phyloP scores from a whole-genome alignment of 148 eudicot genomes.

The Arctostaphylos glauca region DNA sequence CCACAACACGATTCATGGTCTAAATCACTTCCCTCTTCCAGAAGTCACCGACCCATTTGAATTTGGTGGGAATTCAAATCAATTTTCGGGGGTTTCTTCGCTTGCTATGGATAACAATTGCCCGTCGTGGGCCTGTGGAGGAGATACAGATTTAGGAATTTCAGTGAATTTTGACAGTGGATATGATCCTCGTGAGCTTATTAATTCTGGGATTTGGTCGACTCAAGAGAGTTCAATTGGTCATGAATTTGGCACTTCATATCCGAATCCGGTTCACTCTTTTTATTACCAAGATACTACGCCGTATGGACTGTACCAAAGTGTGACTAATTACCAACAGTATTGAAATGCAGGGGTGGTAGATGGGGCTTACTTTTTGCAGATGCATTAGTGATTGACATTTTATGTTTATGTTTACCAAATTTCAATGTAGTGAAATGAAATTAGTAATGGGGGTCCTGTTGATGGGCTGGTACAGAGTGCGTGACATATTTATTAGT shows the following conservation, averaged over 20 bases:
- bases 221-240: conserved; percentile 2
- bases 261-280: background rate
- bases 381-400: background rate
- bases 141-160: background rate
- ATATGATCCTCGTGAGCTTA: background rate
- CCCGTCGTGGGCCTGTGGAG: background rate
- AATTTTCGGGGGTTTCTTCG: background rate
- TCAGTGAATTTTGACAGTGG: background rate
- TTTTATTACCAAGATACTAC: background rate
- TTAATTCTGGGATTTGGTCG: conserved; percentile 18
- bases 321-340: conserved; percentile 13
- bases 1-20: background rate
- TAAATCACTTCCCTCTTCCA: background rate
- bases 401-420: background rate
- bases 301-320: background rate
- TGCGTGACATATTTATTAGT: background rate
- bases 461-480: background rate
- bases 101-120: conserved; percentile 9
- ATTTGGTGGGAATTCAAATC: background rate
- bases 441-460: background rate
- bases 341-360: background rate
- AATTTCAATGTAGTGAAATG: background rate
- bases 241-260: conserved; percentile 4
- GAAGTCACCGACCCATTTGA: background rate
- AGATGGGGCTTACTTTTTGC: background rate